These are phyloP conservation scores for Fusarium lateritium DNA, from an alignment of 2,329 filamentous ascomycete genomes.

Conservation along the genomic window DNA sequence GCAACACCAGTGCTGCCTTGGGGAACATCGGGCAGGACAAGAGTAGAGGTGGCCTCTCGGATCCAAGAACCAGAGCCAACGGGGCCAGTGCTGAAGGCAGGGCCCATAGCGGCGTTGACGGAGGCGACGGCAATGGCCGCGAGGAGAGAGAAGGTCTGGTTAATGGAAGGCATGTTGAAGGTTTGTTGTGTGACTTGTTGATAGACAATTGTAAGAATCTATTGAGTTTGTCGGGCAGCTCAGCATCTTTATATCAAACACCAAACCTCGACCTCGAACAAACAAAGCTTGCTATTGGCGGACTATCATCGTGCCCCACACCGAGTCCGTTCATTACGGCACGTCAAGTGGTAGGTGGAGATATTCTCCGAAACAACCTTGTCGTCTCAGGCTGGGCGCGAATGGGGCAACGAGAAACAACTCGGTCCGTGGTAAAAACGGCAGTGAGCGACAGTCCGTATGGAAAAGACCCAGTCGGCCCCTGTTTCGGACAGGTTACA, in stretches of 20 bases:
- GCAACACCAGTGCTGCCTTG: constrained; percentile 55
- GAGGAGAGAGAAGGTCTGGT: constrained; percentile 34
- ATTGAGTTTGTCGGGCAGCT: not conserved
- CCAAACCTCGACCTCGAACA: not conserved
- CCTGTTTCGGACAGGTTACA: constrained; percentile 7
- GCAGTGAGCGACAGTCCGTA: not conserved
- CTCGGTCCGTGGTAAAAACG: constrained; percentile 1
- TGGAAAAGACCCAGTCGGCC: not conserved
- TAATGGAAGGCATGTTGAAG: constrained; percentile 37
- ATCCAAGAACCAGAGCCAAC: constrained; percentile 59
- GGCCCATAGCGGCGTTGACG: constrained; percentile 52
- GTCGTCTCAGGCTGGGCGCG: constrained; percentile 9
- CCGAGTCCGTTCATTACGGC: constrained; percentile 21
- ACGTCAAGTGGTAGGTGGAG: constrained; percentile 15
- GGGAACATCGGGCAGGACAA: constrained; percentile 58
- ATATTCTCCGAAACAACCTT: constrained; percentile 17
- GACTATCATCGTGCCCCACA: constrained; percentile 15
- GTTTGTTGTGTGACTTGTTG: not conserved
- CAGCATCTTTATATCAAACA: constrained; percentile 1
- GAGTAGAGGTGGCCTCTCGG: constrained; percentile 60
- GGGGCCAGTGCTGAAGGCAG: constrained; percentile 61
- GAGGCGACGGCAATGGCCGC: constrained; percentile 35
- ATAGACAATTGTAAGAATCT: not conserved
- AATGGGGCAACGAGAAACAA: not conserved
- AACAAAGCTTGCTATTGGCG: constrained; percentile 10